These are phyloP conservation scores for Metschnikowia corniflorae DNA, from an alignment of 805 yeast species.

Conservation along the genomic window DNA sequence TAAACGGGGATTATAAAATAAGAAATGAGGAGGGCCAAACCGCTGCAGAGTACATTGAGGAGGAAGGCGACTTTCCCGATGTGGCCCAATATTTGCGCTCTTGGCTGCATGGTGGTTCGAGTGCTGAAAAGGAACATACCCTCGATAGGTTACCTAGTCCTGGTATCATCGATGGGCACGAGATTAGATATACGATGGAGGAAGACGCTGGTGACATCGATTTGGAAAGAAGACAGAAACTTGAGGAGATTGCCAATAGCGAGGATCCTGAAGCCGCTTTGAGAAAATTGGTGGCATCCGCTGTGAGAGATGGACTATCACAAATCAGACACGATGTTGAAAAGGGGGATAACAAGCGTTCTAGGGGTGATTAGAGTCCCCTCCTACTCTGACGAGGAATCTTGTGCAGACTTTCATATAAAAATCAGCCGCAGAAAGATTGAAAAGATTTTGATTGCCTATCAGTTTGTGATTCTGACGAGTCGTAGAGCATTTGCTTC, in stretches of 20 bases:
- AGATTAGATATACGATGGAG: conserved; percentile 56
- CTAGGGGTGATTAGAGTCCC: too few relatives aligned
- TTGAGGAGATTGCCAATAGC: conserved; percentile 71
- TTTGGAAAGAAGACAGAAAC: conserved; percentile 54
- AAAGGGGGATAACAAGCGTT: conserved; percentile 34
- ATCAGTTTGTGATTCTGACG: too few relatives aligned
- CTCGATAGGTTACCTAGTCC: conserved; percentile 32
- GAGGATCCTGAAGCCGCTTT: conserved; percentile 80
- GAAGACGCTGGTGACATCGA: conserved; percentile 43
- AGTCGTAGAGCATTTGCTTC: too few relatives aligned
- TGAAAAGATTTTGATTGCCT: too few relatives aligned
- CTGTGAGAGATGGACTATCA: conserved; percentile 56
- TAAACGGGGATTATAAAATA: conserved; percentile 60
- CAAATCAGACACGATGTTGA: conserved; percentile 25
- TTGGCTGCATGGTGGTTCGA: conserved; percentile 32
- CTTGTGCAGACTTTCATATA: too few relatives aligned
- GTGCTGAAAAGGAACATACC: conserved; percentile 14
- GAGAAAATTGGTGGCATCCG: conserved; percentile 60
- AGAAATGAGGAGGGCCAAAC: conserved; percentile 75
- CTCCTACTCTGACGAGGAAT: too few relatives aligned
- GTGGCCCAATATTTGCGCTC: conserved; percentile 59
- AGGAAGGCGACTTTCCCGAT: conserved; percentile 84
- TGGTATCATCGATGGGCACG: conserved; percentile 43
- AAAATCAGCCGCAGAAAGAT: too few relatives aligned
- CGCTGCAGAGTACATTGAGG: conserved; percentile 68